phyloP scores from a whole-genome alignment of 257 asterid genomes.

The Salvia miltiorrhiza region DNA sequence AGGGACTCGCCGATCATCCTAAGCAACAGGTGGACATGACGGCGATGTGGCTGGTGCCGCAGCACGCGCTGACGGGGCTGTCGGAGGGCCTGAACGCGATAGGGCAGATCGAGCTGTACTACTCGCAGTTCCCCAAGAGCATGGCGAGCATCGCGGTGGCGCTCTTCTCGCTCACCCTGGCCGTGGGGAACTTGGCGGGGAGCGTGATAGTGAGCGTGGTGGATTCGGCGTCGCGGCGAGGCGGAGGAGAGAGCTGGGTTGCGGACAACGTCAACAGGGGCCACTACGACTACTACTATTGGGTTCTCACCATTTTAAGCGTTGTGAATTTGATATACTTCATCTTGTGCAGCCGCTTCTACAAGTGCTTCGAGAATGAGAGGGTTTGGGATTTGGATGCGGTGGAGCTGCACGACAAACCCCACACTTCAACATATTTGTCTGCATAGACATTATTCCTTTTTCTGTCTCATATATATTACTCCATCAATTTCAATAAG shows the following conservation, averaged over 20 bases:
- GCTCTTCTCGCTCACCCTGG: constrained; percentile 43
- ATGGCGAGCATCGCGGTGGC: constrained; percentile 69
- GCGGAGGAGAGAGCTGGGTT: constrained; percentile 60
- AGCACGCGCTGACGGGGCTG: constrained; percentile 44
- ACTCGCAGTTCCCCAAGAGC: constrained; percentile 57
- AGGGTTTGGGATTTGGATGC: constrained; percentile 35
- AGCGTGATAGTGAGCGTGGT: constrained; percentile 41
- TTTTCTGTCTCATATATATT: too few relatives aligned
- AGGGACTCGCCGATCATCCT: constrained; percentile 43
- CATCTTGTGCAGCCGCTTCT: constrained; percentile 27
- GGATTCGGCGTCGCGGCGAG: constrained; percentile 27
- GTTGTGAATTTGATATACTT: constrained; percentile 45
- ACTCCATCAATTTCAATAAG: too few relatives aligned
- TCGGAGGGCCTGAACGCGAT: constrained; percentile 68
- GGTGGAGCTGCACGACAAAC: background rate
- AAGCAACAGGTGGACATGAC: constrained; percentile 47
- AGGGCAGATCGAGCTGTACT: constrained; percentile 58
- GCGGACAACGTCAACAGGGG: constrained; percentile 55
- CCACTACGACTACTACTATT: constrained; percentile 68
- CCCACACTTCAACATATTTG: constrained; percentile 3
- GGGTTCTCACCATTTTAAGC: constrained; percentile 46
- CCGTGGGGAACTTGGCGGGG: constrained; percentile 48
- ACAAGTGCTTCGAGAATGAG: constrained; percentile 27
- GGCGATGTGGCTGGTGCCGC: constrained; percentile 66
- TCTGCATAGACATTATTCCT: constrained; percentile 11